A percentile compares a stretch with the other conserved stretches of the same genome.
Conservation (phyloP, 2,329 filamentous ascomycete genomes). For the Xylaria sp. region DNA sequence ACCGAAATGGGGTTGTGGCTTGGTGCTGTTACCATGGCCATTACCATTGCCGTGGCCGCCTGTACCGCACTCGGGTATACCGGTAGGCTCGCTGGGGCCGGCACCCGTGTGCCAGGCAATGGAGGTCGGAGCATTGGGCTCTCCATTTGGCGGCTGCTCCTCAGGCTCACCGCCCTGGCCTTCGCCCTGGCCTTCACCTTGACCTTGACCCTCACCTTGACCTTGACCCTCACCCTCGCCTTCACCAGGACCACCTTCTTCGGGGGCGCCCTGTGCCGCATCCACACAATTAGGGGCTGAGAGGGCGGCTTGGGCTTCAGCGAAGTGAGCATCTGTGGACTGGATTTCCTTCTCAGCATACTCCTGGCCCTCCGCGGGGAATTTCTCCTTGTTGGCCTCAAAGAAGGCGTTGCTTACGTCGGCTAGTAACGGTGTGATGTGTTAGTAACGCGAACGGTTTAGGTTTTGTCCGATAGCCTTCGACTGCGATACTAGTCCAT, state of each 20-base stretch:
- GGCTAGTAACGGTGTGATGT: conserved; percentile 1
- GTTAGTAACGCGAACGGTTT: background rate
- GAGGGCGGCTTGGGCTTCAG: conserved; percentile 5
- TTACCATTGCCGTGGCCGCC: background rate
- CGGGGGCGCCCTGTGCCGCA: background rate
- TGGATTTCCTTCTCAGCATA: conserved; percentile 15
- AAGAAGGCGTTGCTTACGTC: conserved; percentile 23
- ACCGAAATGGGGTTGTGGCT: background rate
- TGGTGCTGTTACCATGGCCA: background rate
- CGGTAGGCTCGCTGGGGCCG: background rate
- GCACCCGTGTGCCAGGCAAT: conserved; percentile 3
- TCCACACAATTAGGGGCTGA: conserved; percentile 23
- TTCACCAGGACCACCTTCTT: background rate
- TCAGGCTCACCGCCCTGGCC: background rate
- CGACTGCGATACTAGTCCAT: background rate
- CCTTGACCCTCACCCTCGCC: background rate
- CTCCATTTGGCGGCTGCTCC: no score
- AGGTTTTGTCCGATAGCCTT: background rate
- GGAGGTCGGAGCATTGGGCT: conserved; percentile 7
- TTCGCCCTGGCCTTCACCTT: background rate
- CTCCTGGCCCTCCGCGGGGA: conserved; percentile 17
- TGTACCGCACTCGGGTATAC: background rate
- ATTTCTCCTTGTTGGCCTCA: conserved; percentile 18
- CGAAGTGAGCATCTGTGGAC: conserved; percentile 14
- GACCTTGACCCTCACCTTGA: no score